Percentiles rank a stretch among this genome's conserved stretches.
Evolutionary conservation across 257 asterid genomes (phyloP).

Genomic region (Anisodus tanguticus): DNA sequence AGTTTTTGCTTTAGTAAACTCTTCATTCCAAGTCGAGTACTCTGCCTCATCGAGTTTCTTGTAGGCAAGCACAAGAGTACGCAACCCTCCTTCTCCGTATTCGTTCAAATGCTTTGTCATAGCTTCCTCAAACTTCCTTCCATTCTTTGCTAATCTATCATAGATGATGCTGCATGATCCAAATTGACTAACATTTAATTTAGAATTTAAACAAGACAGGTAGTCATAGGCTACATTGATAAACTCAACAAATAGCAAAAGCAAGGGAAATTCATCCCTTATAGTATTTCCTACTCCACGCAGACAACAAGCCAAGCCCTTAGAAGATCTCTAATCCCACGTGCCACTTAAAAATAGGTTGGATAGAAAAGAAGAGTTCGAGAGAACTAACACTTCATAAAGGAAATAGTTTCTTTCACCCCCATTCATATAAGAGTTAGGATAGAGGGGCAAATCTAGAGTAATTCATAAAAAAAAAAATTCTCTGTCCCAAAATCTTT

Average conservation of each 20-base stretch:
- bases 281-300: background rate
- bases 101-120: constrained; percentile 87
- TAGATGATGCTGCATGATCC: constrained; percentile 79
- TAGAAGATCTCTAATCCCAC: background rate
- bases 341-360: constrained; percentile 4
- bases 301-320: constrained; percentile 22
- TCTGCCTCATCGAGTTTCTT: constrained; percentile 81
- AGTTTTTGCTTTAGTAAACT: constrained; percentile 80
- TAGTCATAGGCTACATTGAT: background rate
- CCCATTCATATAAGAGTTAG: background rate
- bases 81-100: constrained; percentile 91
- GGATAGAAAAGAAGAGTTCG: background rate
- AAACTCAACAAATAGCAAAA: constrained; percentile 25
- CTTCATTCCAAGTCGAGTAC: constrained; percentile 86
- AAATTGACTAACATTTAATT: constrained; percentile 33
- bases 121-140: constrained; percentile 69
- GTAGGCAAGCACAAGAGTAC: constrained; percentile 96
- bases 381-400: background rate
- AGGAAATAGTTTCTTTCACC: background rate
- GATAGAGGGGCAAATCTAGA: background rate
- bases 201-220: constrained; percentile 12
- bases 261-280: constrained; percentile 19
- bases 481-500: background rate
- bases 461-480: background rate
- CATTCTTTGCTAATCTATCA: constrained; percentile 77